Evolutionary conservation across 2,329 filamentous ascomycete genomes (phyloP), one percentile per base, ranked within the genome.

Genomic region (Tetracladium maxilliforme): DNA sequence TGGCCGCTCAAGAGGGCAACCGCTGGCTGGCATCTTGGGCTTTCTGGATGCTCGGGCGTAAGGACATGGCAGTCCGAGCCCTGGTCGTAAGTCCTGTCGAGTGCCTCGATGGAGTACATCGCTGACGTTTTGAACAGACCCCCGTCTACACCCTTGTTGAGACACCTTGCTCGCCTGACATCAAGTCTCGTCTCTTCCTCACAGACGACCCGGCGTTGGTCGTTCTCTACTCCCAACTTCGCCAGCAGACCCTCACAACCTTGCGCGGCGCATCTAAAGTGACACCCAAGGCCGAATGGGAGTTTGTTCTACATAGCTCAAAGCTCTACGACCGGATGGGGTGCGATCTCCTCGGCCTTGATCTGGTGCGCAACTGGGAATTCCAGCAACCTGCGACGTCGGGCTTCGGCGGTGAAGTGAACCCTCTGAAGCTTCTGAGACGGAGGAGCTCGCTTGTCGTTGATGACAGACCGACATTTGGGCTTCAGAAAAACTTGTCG

Each of bases 11-110:
- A 20, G 74, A 87, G 34, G 83, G 83, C 3, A 87, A 98, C 43
- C 67, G 87, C 29, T 98, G 90, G 87, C 68, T 93, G 30, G 81
- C 86, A 8, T 90, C 80, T 0, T 98, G 90, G 90, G 81, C 82
- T 3, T 93, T 93, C 44, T 92, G 83, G 77, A 81, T 93, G 64
- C 61, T 95, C 5, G 72, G 72, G 19, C 68, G 79, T 33, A 70
- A 75, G 31, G 80, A 92, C 36, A 79, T 84, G 60, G 80, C 87
- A 6, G 83, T 94, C 6, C 70, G 81, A 26, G 72, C 78, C 6
- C 58, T 98, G 4, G 77, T 92, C 37, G 77, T 83, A 52, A 58
- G 73, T 45, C 10, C 10, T 6, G 16, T 10, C 11, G 12, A 13
- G 7, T 14, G 16, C 8, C 11, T 19, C 11, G 9, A n/a, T 19